A percentile compares a stretch with the other conserved stretches of the same genome.
Conservation (phyloP, 306 rosid species). For the Prunus salicina region DNA sequence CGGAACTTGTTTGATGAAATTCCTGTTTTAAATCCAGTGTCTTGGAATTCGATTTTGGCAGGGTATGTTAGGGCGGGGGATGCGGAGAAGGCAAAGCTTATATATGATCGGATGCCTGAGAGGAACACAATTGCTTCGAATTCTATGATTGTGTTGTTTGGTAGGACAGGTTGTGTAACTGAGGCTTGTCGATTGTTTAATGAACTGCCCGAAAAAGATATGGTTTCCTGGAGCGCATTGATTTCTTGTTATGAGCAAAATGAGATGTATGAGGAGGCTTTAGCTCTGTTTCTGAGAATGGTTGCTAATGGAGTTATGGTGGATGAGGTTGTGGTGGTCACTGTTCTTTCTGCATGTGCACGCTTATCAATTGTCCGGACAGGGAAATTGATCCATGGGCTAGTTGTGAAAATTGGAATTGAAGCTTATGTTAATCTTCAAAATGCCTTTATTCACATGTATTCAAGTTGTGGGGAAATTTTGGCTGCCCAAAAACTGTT, state of each 20-base stretch:
- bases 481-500: slow-evolving; percentile 53
- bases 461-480: slow-evolving; percentile 57
- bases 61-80: slow-evolving; percentile 59
- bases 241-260: slow-evolving; percentile 72
- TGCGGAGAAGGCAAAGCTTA: slow-evolving; percentile 38
- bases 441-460: slow-evolving; percentile 71
- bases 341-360: slow-evolving; percentile 60
- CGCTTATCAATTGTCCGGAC: slow-evolving; percentile 20
- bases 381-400: slow-evolving; percentile 58
- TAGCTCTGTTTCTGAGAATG: slow-evolving; percentile 58
- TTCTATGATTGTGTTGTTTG: slow-evolving; percentile 66
- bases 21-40: slow-evolving; percentile 57
- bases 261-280: slow-evolving; percentile 54
- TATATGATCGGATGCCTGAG: slow-evolving; percentile 52
- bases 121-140: slow-evolving; percentile 61
- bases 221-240: slow-evolving; percentile 83
- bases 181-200: slow-evolving; percentile 50
- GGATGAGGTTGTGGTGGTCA: slow-evolving; percentile 77
- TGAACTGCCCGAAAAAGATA: slow-evolving; percentile 48
- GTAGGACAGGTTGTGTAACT: slow-evolving; percentile 41
- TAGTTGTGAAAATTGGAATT: slow-evolving; percentile 60
- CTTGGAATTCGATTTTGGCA: slow-evolving; percentile 77
- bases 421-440: slow-evolving; percentile 65
- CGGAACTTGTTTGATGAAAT: slow-evolving; percentile 66
- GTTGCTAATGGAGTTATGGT: slow-evolving; percentile 41